phyloP scores from a whole-genome alignment of 2,329 filamentous ascomycete species.

The Thyridium curvatum region DNA sequence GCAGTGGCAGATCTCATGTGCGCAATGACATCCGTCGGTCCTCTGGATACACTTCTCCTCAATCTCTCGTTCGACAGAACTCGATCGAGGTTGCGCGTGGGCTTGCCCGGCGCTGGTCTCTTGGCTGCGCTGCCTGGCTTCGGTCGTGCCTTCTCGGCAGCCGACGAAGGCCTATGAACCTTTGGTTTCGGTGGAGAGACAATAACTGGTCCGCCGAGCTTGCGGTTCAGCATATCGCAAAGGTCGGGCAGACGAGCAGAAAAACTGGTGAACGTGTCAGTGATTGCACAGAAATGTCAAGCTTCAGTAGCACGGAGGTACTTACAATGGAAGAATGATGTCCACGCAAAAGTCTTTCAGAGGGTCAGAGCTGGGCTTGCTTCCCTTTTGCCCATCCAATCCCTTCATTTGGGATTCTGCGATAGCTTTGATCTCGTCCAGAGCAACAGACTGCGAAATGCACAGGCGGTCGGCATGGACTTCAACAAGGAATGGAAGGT shows the following conservation, averaged over 20 bases:
- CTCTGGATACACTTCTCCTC: slow-evolving; percentile 49
- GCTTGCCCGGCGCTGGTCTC: slow-evolving; percentile 33
- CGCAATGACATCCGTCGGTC: slow-evolving; percentile 51
- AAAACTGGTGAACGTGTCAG: slow-evolving; percentile 49
- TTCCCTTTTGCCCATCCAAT: slow-evolving; percentile 26
- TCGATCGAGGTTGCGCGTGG: slow-evolving; percentile 50
- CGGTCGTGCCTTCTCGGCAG: slow-evolving; percentile 28
- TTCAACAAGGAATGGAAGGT: slow-evolving; percentile 61
- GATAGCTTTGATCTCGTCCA: slow-evolving; percentile 47
- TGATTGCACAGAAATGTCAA: not conserved
- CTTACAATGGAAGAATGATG: slow-evolving; percentile 73
- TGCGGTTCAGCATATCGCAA: slow-evolving; percentile 65
- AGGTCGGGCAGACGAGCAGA: slow-evolving; percentile 67
- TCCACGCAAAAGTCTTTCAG: slow-evolving; percentile 74
- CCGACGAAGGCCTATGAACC: slow-evolving; percentile 31
- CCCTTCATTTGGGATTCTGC: slow-evolving; percentile 38
- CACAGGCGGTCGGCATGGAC: slow-evolving; percentile 71
- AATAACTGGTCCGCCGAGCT: slow-evolving; percentile 66
- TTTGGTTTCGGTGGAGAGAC: slow-evolving; percentile 45
- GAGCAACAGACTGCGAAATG: slow-evolving; percentile 75
- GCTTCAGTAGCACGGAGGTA: slow-evolving; percentile 1
- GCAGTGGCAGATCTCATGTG: slow-evolving; percentile 65
- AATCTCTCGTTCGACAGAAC: slow-evolving; percentile 55
- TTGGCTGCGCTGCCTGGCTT: slow-evolving; percentile 48
- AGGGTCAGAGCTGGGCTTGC: slow-evolving; percentile 49